A percentile compares a stretch with the other conserved stretches of the same genome.
Conservation (phyloP, 2,329 filamentous ascomycete genomes). For the Aspergillus tubingensis region DNA sequence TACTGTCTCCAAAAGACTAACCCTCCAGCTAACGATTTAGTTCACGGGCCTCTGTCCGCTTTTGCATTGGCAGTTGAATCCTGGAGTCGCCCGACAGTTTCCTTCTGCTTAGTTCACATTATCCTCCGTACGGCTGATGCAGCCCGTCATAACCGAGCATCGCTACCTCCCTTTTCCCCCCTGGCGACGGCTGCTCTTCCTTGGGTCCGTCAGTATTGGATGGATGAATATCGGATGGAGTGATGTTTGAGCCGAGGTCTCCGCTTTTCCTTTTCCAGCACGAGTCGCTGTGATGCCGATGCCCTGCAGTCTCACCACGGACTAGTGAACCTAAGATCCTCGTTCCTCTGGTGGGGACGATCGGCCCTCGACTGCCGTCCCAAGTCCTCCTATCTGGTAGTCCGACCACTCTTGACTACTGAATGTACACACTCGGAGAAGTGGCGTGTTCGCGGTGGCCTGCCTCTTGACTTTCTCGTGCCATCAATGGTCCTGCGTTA, state of each 20-base stretch:
- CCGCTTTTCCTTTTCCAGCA: conserved; percentile 12
- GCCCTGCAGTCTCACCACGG: conserved; percentile 14
- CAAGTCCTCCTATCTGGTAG: conserved; percentile 14
- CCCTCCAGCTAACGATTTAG: conserved; percentile 22
- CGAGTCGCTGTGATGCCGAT: conserved; percentile 19
- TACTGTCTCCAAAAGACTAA: conserved; percentile 19
- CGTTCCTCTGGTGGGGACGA: conserved; percentile 28
- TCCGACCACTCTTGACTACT: conserved; percentile 10
- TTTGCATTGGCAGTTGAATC: conserved; percentile 6
- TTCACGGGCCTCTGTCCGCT: conserved; percentile 16
- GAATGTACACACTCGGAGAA: conserved; percentile 17
- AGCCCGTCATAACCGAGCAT: neutral
- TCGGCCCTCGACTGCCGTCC: conserved; percentile 28
- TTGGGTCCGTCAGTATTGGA: neutral
- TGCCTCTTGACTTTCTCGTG: conserved; percentile 3
- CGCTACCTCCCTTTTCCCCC: neutral
- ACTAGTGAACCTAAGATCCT: conserved; percentile 24
- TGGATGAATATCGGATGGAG: neutral
- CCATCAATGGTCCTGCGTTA: conserved; percentile 15
- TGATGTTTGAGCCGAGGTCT: conserved; percentile 14
- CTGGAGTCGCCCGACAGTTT: neutral
- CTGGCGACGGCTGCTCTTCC: neutral
- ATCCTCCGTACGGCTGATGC: neutral
- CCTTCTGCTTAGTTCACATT: neutral
- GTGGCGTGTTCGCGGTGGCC: conserved; percentile 18